Evolutionary conservation across 371 early-diverging fungal species (phyloP), one percentile per base, ranked within the genome.

Genomic region (Mortierella sp.): DNA sequence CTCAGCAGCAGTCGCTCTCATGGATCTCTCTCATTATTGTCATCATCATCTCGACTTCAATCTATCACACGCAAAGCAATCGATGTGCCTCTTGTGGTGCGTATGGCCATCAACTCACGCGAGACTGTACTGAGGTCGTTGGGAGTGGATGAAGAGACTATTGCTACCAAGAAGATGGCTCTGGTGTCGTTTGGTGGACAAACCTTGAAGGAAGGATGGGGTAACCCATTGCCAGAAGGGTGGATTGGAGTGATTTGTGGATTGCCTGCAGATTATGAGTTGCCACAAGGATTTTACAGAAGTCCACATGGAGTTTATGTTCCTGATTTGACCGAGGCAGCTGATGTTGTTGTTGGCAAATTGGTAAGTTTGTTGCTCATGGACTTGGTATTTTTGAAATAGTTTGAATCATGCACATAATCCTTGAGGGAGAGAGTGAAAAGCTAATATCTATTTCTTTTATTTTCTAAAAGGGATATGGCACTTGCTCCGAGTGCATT

Each of bases 381-480:
- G n/a, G n/a, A n/a, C 29, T 64, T 29, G 8, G n/a, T 19, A 55
- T 26, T 56, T 29, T 35, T 54, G 13, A 19, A 47, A 9, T 4
- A 8, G 9, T 13, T 7, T 55, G 42, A 12, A 17, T n/a, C n/a
- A n/a, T n/a, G n/a, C n/a, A n/a, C n/a, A n/a, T n/a, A n/a, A n/a
- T n/a, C n/a, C n/a, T n/a, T n/a, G n/a, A n/a, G n/a, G n/a, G n/a
- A n/a, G n/a, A n/a, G n/a, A n/a, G n/a, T n/a, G n/a, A n/a, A n/a
- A n/a, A n/a, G n/a, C 31, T 9, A 28, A 9, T 17, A 28, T 51
- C 28, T 42, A 3, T 6, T 23, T 17, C 51, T 10, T 22, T 29
- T 87, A n/a, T n/a, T n/a, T n/a, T n/a, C n/a, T n/a, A n/a, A n/a
- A n/a, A 88, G 76, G 95, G 95, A 4, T 95, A 94, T 77, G 93